Percentiles rank a stretch among this genome's conserved stretches.
Conservation (phyloP, 2,329 filamentous ascomycete species). For the Talaromyces piceae region DNA sequence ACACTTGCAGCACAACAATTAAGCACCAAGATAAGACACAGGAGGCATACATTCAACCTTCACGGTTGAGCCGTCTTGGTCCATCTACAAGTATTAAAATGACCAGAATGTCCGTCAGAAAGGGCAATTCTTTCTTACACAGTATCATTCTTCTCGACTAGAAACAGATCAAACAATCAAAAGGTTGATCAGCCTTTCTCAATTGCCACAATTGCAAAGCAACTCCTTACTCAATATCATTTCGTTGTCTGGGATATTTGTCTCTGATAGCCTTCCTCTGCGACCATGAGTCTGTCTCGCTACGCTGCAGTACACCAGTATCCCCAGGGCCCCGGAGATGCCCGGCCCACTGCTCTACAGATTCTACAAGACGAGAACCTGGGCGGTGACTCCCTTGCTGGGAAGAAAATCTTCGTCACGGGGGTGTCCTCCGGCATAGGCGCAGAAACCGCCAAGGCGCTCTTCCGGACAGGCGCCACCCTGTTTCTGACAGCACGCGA, state of each 20-base stretch:
- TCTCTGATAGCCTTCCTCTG: too few species aligned
- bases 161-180: too few species aligned
- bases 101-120: too few species aligned
- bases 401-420: slow-evolving; percentile 1
- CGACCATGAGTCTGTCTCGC: neutral
- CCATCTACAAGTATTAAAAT: too few species aligned
- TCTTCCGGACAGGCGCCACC: slow-evolving; percentile 5
- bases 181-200: too few species aligned
- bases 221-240: neutral
- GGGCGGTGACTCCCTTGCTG: neutral
- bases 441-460: slow-evolving; percentile 4
- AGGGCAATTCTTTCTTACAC: too few species aligned
- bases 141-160: too few species aligned
- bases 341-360: slow-evolving; percentile 8
- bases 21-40: too few species aligned
- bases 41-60: neutral
- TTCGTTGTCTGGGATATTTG: neutral
- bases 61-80: too few species aligned
- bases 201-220: too few species aligned
- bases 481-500: slow-evolving; percentile 7
- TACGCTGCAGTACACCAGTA: slow-evolving; percentile 5
- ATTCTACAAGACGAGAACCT: slow-evolving; percentile 4
- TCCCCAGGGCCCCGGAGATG: slow-evolving; percentile 7
- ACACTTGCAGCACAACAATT: too few species aligned
- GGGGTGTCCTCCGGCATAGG: slow-evolving; percentile 8